Conservation (phyloP, 371 early-diverging fungal genomes). For the Mortierella sp. region DNA sequence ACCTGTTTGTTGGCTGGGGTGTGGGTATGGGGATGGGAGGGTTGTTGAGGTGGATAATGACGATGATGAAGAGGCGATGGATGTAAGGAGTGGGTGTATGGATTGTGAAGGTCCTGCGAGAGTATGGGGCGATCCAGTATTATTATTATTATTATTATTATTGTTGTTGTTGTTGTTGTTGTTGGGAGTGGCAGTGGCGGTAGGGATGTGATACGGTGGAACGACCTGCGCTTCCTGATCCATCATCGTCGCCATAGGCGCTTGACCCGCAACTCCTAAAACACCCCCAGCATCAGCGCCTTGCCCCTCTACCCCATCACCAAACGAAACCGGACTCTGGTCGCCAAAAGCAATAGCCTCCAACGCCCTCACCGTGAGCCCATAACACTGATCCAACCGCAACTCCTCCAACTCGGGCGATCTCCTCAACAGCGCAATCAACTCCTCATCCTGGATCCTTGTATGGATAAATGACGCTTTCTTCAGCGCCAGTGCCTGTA, state of each 20-base stretch:
- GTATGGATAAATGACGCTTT: constrained; percentile 26
- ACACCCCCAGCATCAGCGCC: background rate
- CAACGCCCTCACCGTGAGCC: constrained; percentile 27
- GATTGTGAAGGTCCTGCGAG: background rate
- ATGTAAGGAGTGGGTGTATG: background rate
- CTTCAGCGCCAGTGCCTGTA: background rate
- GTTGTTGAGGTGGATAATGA: background rate
- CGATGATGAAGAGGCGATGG: background rate
- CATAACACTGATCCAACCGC: constrained; percentile 50
- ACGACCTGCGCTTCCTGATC: background rate
- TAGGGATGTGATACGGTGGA: background rate
- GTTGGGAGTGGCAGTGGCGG: no score
- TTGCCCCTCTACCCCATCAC: background rate
- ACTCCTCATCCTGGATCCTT: constrained; percentile 26
- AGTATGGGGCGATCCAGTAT: background rate
- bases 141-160: no score
- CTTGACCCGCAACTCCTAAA: background rate
- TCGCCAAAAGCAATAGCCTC: constrained; percentile 30
- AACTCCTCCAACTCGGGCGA: constrained; percentile 39
- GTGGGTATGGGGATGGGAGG: background rate
- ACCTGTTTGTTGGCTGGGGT: background rate
- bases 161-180: no score
- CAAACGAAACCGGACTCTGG: background rate
- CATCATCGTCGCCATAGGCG: background rate
- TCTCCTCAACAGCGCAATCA: constrained; percentile 26